These are phyloP conservation scores for Hysterangium stoloniferum DNA, from an alignment of 768 basidiomycete genomes.

Conservation along the genomic window DNA sequence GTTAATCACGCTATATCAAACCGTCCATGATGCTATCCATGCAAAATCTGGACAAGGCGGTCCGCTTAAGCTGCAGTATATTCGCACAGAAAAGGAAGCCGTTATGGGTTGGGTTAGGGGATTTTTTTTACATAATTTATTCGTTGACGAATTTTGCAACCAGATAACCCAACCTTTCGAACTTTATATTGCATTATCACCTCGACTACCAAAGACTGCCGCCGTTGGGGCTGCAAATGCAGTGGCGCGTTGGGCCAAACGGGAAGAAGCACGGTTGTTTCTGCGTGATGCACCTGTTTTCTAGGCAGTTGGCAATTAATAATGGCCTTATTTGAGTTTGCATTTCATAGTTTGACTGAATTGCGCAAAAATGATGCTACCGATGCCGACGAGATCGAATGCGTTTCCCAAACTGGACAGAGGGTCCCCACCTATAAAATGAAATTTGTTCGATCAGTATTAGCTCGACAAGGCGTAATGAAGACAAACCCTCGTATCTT, in stretches of 20 bases:
- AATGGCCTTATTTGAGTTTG: no score
- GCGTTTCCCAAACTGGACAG: conserved; percentile 65
- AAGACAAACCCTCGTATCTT: conserved; percentile 66
- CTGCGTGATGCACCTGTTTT: conserved; percentile 88
- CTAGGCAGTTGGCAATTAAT: conserved; percentile 22
- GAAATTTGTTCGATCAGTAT: neutral
- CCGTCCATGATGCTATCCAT: conserved; percentile 81
- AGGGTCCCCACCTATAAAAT: conserved; percentile 56
- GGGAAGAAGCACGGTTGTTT: conserved; percentile 76
- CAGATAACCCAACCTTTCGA: conserved; percentile 95
- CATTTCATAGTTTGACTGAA: no score
- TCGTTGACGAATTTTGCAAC: neutral
- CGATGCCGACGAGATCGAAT: conserved; percentile 56
- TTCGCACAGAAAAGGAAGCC: conserved; percentile 78
- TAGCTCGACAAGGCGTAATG: neutral
- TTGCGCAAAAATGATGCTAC: conserved; percentile 14
- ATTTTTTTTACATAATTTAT: neutral
- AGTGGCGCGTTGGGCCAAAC: conserved; percentile 85
- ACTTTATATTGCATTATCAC: conserved; percentile 77
- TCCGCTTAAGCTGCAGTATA: conserved; percentile 78
- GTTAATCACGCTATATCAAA: conserved; percentile 81
- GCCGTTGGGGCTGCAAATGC: conserved; percentile 84
- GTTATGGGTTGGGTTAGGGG: conserved; percentile 90
- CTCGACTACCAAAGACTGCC: conserved; percentile 79
- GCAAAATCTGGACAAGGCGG: conserved; percentile 78